Percentiles rank a stretch among this genome's conserved stretches.
phyloP scores from a whole-genome alignment of 345 rosid species.

The Eucalyptus guilfoylei region DNA sequence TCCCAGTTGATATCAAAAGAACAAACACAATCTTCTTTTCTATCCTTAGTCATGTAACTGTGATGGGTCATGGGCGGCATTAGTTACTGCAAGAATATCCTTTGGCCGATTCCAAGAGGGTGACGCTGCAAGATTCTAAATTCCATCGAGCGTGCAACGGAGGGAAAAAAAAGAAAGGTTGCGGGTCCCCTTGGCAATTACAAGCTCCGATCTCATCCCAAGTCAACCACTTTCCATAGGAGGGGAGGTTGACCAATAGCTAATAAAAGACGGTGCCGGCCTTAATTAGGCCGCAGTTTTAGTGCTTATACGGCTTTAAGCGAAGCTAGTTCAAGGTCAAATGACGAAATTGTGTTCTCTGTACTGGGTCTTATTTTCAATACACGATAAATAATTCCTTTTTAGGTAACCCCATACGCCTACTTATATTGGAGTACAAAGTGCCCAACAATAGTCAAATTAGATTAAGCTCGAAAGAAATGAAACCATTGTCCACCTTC shows the following conservation, averaged over 20 bases:
- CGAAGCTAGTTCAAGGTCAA: background rate
- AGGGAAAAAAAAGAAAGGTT: background rate
- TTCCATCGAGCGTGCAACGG: background rate
- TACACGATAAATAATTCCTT: background rate
- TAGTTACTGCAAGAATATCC: background rate
- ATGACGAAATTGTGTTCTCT: background rate
- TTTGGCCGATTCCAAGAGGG: background rate
- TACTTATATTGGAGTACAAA: background rate
- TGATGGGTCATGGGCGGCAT: background rate
- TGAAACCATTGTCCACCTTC: background rate
- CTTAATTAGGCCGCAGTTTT: background rate
- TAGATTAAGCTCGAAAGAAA: background rate
- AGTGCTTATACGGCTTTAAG: background rate
- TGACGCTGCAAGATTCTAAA: background rate
- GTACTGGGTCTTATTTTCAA: background rate
- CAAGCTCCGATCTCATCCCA: background rate
- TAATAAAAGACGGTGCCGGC: background rate
- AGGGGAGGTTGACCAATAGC: background rate
- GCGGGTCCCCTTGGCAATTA: background rate
- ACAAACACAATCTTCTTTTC: background rate
- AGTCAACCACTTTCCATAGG: background rate
- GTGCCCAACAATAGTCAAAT: background rate
- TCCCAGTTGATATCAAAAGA: background rate
- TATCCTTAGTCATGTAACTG: background rate
- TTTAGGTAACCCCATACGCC: background rate